These are phyloP conservation scores for Digitaria exilis DNA, from an alignment of 202 grass and related monocot species.

Conservation along the genomic window DNA sequence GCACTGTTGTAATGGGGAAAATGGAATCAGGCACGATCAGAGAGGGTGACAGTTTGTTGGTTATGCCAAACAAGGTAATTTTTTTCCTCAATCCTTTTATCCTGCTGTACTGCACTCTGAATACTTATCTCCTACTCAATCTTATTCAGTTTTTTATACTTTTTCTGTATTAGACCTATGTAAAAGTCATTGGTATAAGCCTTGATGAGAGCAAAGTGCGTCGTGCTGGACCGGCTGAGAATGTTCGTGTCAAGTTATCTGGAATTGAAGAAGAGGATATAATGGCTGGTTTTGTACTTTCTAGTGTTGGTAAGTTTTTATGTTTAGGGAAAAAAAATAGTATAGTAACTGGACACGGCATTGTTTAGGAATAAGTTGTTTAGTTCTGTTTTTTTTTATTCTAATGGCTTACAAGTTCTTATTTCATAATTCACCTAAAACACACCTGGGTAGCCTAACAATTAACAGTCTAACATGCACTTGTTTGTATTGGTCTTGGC, in stretches of 20 bases:
- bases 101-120: neutral
- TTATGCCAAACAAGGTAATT: slow-evolving; percentile 98
- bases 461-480: neutral
- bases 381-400: neutral
- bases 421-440: too few species aligned
- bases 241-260: slow-evolving; percentile 85
- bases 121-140: neutral
- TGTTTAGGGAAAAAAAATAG: slow-evolving; percentile 8
- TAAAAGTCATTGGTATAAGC: slow-evolving; percentile 80
- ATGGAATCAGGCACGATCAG: slow-evolving; percentile 80
- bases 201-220: slow-evolving; percentile 80
- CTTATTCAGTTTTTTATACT: slow-evolving; percentile 33
- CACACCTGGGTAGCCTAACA: neutral
- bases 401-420: neutral
- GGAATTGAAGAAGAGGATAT: slow-evolving; percentile 96
- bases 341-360: neutral
- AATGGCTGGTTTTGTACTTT: slow-evolving; percentile 87
- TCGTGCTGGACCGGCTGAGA: slow-evolving; percentile 74
- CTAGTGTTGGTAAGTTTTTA: slow-evolving; percentile 71
- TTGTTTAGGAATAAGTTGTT: neutral
- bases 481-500: neutral
- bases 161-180: slow-evolving; percentile 54
- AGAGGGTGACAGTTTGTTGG: slow-evolving; percentile 81
- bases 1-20: slow-evolving; percentile 94
- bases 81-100: neutral